Base-by-base conservation (phyloP, 1,284 basidiomycete species). In the Serendipita sp. region DNA sequence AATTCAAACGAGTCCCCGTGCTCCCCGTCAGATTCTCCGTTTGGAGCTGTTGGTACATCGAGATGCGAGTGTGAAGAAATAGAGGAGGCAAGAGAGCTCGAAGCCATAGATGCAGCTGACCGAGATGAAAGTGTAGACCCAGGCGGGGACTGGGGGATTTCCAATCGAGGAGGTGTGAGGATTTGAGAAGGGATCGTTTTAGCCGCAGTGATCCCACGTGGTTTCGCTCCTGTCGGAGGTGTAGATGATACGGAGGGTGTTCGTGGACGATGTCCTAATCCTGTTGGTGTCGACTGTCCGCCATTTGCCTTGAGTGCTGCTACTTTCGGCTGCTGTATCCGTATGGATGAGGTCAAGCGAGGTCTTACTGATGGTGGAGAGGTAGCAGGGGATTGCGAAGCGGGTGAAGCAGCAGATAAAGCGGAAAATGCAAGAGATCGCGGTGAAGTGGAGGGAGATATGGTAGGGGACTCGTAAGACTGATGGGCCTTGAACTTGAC, bases 91-190 rank as follows among this genome's bases (percentile, higher is more conserved):
- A 58, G 65, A 10, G 68, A 68, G 41, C 67, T 68, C 67, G 83
- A 80, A 0, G 8, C 4, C n/a, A 32, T 8, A 4, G 53, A 58
- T 8, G 53, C 53, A 32, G 53, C n/a, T 5, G 53, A 58, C 4
- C 53, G 53, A 32, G 53, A 30, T 32, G 87, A 89, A 13, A 88
- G 65, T 0, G 82, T 76, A 17, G 87, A 89, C 41, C 76, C 73
- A 0, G 86, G 83, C 8, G 87, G 87, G 1, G 87, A 88, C 65
- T 82, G 77, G 1, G 83, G 78, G 0, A 49, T 49, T 49, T 49
- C 53, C 26, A 35, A n/a, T n/a, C 26, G 34, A 30, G 53, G 53
- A 10, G 53, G 53, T 12, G 53, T 26, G 8, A 30, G 53, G 8
- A n/a, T 58, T 29, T 58, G 26, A n/a, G 17, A 32, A 30, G 53